Evolutionary conservation across 805 yeast genomes (phyloP), one percentile per base, ranked within the genome.

Genomic region (Yamadazyma scolyti): DNA sequence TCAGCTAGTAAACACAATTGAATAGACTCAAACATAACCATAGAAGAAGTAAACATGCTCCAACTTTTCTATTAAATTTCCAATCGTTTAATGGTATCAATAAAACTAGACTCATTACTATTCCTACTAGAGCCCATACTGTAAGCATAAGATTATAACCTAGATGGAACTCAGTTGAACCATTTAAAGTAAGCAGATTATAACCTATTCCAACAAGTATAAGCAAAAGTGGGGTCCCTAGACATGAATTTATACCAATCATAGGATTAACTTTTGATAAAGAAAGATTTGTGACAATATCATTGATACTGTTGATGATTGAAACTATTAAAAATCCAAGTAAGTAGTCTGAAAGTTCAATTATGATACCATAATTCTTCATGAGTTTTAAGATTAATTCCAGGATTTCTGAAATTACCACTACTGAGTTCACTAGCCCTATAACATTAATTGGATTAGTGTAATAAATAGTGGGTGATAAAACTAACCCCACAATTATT

Each of bases 161-260:
- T 25, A 64, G 36, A 6, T 40, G 40, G 29, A 62, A 52, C 13
- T 33, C 22, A n/a, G n/a, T n/a, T n/a, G n/a, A n/a, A n/a, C n/a
- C n/a, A 2, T 44, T 32, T n/a, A 30, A 30, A 20, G 35, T 24
- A 3, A 55, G 20, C 2, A 75, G 68, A 44, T 71, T 72, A 9
- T 65, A 44, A 0, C 80, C 80, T 13, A 74, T 56, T 2, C 79
- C 80, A 12, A 73, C 47, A 37, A 73, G 49, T 6, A 71, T 63
- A 25, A 70, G 58, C 9, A 74, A 44, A 9, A 74, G 49, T 0
- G 78, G 77, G 1, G 79, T 68, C 1, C 80, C 79, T 34, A 73
- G 57, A 40, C 79, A 73, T 1, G 79, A 66, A 40, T 68, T 69
- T 6, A 74, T 48, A 0, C 78, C 79, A 10, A 59, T 44, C 6